Evolutionary conservation across 768 basidiomycete genomes (phyloP).

Genomic region (Ramaria sp.): DNA sequence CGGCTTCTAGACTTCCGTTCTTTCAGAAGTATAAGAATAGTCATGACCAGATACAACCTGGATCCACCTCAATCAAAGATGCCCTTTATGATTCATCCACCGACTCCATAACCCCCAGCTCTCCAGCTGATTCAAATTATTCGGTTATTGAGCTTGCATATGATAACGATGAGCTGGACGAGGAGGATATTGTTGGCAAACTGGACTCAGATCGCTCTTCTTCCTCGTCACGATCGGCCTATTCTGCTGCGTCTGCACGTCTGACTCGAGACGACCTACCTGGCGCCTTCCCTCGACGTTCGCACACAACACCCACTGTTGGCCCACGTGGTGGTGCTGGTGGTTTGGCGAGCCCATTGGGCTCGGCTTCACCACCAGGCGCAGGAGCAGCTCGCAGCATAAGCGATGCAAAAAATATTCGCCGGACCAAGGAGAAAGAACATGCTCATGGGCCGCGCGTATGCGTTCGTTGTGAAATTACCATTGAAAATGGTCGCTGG

Average conservation of each 20-base stretch:
- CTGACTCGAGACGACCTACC: neutral
- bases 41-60: constrained; percentile 1
- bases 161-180: neutral
- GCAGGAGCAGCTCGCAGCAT: neutral
- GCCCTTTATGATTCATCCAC: constrained; percentile 9
- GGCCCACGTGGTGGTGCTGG: constrained; percentile 7
- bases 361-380: neutral
- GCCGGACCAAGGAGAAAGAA: neutral
- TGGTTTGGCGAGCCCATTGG: constrained; percentile 5
- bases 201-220: neutral
- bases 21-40: constrained; percentile 42
- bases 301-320: constrained; percentile 7
- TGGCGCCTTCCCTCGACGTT: neutral
- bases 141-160: neutral
- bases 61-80: constrained; percentile 11
- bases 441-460: neutral
- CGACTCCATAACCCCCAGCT: constrained; percentile 8
- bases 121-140: neutral
- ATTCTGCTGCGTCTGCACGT: constrained; percentile 3
- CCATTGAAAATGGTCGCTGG: constrained; percentile 75
- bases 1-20: constrained; percentile 36
- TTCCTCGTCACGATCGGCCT: constrained; percentile 1
- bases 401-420: constrained; percentile 4
- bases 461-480: constrained; percentile 60
- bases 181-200: neutral